A percentile compares a stretch with the other conserved stretches of the same genome.
phyloP scores from a whole-genome alignment of 2,329 filamentous ascomycete species.

The Corinectria fuckeliana region DNA sequence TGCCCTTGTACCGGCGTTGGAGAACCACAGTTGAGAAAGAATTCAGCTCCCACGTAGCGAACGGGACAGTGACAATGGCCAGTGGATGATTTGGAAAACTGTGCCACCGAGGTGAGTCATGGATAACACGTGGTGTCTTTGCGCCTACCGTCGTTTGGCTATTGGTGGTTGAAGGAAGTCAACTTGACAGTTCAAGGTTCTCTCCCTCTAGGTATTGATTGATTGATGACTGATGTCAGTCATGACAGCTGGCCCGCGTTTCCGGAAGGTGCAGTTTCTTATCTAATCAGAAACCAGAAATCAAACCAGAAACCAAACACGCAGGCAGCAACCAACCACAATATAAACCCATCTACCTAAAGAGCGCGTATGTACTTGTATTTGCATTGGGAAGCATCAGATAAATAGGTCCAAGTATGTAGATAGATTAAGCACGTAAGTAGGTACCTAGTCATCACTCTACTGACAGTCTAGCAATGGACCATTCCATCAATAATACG shows the following conservation, averaged over 20 bases:
- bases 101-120: neutral
- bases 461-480: no score
- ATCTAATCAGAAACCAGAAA: neutral
- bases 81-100: neutral
- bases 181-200: no score
- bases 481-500: no score
- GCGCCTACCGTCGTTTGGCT: neutral
- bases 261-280: neutral
- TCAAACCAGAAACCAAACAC: no score
- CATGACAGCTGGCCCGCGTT: constrained; percentile 39
- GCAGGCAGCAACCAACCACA: neutral
- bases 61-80: neutral
- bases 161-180: neutral
- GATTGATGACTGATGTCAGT: constrained; percentile 16
- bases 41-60: neutral
- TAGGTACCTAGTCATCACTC: no score
- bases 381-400: no score
- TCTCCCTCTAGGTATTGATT: neutral
- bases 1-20: neutral
- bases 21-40: neutral
- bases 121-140: neutral
- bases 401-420: no score
- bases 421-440: no score
- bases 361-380: no score
- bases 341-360: neutral